These are phyloP conservation scores for Elasticomyces elasticus DNA, from an alignment of 495 filamentous ascomycete species.

Conservation along the genomic window DNA sequence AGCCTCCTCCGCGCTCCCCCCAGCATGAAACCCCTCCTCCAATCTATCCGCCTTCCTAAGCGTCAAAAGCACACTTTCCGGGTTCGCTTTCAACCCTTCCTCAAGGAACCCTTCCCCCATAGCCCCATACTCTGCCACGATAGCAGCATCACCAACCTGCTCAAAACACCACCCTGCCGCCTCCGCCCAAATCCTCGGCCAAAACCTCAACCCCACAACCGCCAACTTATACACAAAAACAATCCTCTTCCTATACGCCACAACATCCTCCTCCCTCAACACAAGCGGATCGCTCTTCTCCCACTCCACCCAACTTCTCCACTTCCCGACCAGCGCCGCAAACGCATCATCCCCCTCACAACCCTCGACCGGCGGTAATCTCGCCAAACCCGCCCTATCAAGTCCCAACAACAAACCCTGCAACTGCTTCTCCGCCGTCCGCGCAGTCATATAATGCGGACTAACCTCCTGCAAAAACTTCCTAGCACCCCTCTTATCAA, in stretches of 20 bases:
- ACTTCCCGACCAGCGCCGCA: slow-evolving; percentile 72
- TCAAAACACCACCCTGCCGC: slow-evolving; percentile 86
- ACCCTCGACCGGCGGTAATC: slow-evolving; percentile 69
- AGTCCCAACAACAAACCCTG: slow-evolving; percentile 76
- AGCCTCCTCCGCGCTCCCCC: slow-evolving; percentile 6
- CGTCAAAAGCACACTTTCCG: slow-evolving; percentile 81
- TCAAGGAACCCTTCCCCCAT: slow-evolving; percentile 68
- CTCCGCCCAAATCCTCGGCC: slow-evolving; percentile 92
- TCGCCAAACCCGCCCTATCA: slow-evolving; percentile 64
- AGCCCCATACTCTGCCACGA: slow-evolving; percentile 7
- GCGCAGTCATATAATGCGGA: slow-evolving; percentile 84
- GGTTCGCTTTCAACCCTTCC: slow-evolving; percentile 77
- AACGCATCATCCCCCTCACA: slow-evolving; percentile 84
- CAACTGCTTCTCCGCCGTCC: slow-evolving; percentile 70
- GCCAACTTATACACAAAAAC: too few species aligned
- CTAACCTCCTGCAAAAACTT: slow-evolving; percentile 90
- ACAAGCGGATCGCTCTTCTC: slow-evolving; percentile 87
- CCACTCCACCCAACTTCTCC: slow-evolving; percentile 90
- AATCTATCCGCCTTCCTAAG: slow-evolving; percentile 82
- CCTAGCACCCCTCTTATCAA: slow-evolving; percentile 85
- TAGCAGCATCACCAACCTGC: slow-evolving; percentile 55
- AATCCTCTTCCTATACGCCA: slow-evolving; percentile 65
- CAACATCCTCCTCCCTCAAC: slow-evolving; percentile 64
- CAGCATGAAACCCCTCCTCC: slow-evolving; percentile 38
- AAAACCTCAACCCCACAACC: too few species aligned